phyloP scores from a whole-genome alignment of 306 rosid species.

The Quillaja saponaria region DNA sequence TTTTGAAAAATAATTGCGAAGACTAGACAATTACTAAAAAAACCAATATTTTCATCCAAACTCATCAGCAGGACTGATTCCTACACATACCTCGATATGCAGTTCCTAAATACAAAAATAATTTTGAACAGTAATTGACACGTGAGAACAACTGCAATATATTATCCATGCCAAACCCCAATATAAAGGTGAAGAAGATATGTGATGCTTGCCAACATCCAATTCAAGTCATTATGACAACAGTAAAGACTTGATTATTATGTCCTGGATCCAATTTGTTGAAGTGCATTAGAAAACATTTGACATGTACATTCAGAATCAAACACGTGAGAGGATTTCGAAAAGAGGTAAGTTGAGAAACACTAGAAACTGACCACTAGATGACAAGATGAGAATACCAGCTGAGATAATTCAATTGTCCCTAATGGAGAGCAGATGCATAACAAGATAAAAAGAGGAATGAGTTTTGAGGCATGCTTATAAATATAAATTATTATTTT shows the following conservation, averaged over 20 bases:
- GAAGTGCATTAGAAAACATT: neutral
- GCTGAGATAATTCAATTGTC: neutral
- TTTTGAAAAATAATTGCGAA: neutral
- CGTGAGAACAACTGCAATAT: neutral
- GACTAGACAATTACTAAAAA: slow-evolving; percentile 2
- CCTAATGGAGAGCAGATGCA: slow-evolving; percentile 10
- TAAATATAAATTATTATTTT: too few relatives aligned
- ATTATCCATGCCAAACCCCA: slow-evolving; percentile 3
- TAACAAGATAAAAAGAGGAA: neutral
- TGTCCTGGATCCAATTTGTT: neutral
- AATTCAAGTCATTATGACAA: too few relatives aligned
- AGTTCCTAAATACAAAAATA: slow-evolving; percentile 4
- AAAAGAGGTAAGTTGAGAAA: neutral
- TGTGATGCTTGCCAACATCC: too few relatives aligned
- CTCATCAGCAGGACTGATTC: neutral
- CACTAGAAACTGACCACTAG: neutral
- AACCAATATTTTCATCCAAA: neutral
- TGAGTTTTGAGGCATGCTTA: too few relatives aligned
- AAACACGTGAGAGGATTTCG: neutral
- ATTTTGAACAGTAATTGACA: neutral
- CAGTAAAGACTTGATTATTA: neutral
- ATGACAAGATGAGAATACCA: neutral
- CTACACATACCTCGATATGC: neutral
- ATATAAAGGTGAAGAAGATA: too few relatives aligned
- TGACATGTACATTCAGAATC: neutral